phyloP scores from a whole-genome alignment of 75 land plant genomes.

The Picea glauca region DNA sequence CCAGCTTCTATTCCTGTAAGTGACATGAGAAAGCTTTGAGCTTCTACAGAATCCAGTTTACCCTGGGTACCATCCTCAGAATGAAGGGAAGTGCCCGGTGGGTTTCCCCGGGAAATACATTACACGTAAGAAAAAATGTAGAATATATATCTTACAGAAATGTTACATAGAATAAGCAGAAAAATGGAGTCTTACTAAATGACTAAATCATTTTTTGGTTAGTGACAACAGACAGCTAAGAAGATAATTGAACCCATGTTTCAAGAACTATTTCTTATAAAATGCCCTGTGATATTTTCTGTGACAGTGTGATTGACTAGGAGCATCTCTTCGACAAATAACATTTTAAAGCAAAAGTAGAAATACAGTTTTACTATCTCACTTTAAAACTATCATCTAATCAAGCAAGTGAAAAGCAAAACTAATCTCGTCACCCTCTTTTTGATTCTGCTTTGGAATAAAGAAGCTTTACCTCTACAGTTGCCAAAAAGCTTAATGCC shows the following conservation, averaged over 20 bases:
- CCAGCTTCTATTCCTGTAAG: too few relatives aligned
- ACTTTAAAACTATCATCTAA: not conserved
- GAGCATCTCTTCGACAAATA: not conserved
- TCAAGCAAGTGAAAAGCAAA: not conserved
- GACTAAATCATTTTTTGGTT: not conserved
- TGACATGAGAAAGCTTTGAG: too few relatives aligned
- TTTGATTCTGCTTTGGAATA: too few relatives aligned
- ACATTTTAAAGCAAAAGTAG: not conserved
- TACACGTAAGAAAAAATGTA: not conserved
- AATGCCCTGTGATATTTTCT: not conserved
- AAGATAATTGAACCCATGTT: not conserved
- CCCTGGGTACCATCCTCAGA: too few relatives aligned
- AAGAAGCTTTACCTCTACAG: conserved; percentile 70
- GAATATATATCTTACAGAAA: too few relatives aligned
- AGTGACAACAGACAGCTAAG: not conserved
- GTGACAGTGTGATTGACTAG: not conserved
- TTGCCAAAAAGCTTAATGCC: conserved; percentile 52
- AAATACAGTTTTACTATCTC: not conserved
- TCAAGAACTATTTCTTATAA: not conserved
- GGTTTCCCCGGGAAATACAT: not conserved
- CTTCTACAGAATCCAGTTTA: too few relatives aligned
- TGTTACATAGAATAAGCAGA: too few relatives aligned
- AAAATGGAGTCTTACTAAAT: not conserved
- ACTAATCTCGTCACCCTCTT: not conserved
- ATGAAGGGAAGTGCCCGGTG: too few relatives aligned